phyloP scores from a whole-genome alignment of 768 basidiomycete genomes.

The Lactarius quietus region DNA sequence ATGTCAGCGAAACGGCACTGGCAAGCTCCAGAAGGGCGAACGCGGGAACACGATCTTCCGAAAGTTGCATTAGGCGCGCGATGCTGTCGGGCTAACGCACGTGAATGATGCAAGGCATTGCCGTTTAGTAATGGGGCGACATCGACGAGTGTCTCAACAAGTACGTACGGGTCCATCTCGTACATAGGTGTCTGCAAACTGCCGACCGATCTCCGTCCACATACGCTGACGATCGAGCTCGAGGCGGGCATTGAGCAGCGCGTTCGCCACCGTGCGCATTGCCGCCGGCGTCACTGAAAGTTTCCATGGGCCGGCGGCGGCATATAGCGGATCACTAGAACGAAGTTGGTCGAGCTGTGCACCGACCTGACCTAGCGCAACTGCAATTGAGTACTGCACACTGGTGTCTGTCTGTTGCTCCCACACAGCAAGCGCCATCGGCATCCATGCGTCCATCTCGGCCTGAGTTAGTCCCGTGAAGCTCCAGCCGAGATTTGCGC shows the following conservation, averaged over 20 bases:
- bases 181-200: conserved; percentile 52
- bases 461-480: conserved; percentile 41
- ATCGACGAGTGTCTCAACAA: neutral
- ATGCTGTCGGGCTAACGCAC: conserved; percentile 33
- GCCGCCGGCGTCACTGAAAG: conserved; percentile 34
- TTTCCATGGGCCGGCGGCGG: conserved; percentile 43
- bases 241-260: conserved; percentile 54
- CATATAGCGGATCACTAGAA: conserved; percentile 38
- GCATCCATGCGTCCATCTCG: conserved; percentile 47
- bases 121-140: neutral
- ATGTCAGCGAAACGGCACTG: conserved; percentile 66
- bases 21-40: conserved; percentile 71
- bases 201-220: conserved; percentile 53
- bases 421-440: conserved; percentile 52
- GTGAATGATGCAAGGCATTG: neutral
- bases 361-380: conserved; percentile 45
- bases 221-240: conserved; percentile 62
- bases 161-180: conserved; percentile 15
- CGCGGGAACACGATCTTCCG: conserved; percentile 53
- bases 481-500: conserved; percentile 52
- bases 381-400: conserved; percentile 58
- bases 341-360: conserved; percentile 44
- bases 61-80: conserved; percentile 48
- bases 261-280: conserved; percentile 49
- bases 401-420: conserved; percentile 58